Evolutionary conservation across 139 green algal genomes (phyloP).

Genomic region (Micractinium sp.): DNA sequence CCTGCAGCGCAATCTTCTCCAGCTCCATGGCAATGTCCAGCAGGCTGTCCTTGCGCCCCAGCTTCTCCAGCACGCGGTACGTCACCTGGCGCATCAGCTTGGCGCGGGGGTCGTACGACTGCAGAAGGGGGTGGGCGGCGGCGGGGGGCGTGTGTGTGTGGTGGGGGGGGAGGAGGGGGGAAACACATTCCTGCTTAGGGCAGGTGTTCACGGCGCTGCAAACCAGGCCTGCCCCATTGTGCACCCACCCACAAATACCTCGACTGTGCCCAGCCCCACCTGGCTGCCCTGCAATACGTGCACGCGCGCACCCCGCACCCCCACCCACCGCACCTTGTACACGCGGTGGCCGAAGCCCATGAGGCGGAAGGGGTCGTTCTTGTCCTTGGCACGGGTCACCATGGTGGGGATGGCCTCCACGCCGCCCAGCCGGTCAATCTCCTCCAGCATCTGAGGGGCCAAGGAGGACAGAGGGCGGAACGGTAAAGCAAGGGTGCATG

Average conservation of each 20-base stretch:
- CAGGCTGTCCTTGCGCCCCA: slow-evolving; percentile 63
- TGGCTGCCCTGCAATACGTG: neutral
- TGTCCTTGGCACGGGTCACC: slow-evolving; percentile 68
- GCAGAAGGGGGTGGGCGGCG: neutral
- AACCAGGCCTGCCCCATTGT: no score
- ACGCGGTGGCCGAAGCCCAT: slow-evolving; percentile 84
- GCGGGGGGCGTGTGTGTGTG: neutral
- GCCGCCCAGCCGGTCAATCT: slow-evolving; percentile 46
- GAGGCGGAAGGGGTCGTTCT: slow-evolving; percentile 68
- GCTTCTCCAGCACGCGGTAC: slow-evolving; percentile 63
- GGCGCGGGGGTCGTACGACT: slow-evolving; percentile 69
- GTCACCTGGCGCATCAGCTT: slow-evolving; percentile 66
- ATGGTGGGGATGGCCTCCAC: slow-evolving; percentile 42
- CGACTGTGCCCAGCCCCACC: no score
- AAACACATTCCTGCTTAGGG: no score
- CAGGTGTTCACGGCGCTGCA: no score
- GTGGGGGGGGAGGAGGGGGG: no score
- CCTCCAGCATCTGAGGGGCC: slow-evolving; percentile 42
- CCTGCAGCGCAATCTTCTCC: slow-evolving; percentile 67
- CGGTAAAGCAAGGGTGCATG: neutral
- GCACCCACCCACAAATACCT: no score
- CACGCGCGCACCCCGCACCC: neutral
- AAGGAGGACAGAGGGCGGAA: neutral
- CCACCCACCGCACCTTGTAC: slow-evolving; percentile 58
- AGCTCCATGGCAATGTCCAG: slow-evolving; percentile 78